Evolutionary conservation across 1,284 basidiomycete genomes (phyloP).

Genomic region (Heterobasidion irregulare): DNA sequence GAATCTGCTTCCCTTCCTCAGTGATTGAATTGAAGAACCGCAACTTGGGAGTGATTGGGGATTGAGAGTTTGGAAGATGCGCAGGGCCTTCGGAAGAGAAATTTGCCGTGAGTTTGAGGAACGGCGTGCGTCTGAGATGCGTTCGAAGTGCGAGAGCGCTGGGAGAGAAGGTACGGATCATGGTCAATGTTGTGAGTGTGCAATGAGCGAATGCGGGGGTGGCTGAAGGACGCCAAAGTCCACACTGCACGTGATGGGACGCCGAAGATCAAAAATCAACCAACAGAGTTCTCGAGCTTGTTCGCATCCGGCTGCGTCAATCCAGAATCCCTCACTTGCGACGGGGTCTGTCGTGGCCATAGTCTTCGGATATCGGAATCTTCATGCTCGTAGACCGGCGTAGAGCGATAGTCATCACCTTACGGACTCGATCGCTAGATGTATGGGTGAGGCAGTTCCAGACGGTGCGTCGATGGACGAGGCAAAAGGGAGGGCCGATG

Average conservation of each 20-base stretch:
- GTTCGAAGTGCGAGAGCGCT: background rate
- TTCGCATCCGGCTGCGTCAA: too few species aligned
- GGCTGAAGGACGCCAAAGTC: background rate
- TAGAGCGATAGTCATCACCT: too few species aligned
- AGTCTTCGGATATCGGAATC: too few species aligned
- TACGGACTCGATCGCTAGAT: too few species aligned
- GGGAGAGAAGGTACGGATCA: background rate
- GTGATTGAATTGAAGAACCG: constrained; percentile 74
- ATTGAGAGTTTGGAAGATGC: constrained; percentile 52
- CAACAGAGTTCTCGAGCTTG: too few species aligned
- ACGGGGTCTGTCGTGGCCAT: too few species aligned
- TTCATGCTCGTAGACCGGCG: too few species aligned
- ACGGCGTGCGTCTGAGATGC: background rate
- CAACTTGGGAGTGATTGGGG: constrained; percentile 58
- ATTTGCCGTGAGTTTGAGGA: background rate
- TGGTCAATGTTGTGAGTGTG: background rate
- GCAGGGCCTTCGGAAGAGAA: constrained; percentile 20
- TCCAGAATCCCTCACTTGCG: too few species aligned
- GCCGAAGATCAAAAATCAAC: background rate
- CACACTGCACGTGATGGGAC: background rate
- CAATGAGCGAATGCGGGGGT: background rate
- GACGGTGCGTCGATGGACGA: too few species aligned
- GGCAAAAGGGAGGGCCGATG: too few species aligned
- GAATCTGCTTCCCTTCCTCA: constrained; percentile 52
- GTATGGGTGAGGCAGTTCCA: too few species aligned